Conservation (phyloP, 2,329 filamentous ascomycete genomes). For the Cladosporium sp. region DNA sequence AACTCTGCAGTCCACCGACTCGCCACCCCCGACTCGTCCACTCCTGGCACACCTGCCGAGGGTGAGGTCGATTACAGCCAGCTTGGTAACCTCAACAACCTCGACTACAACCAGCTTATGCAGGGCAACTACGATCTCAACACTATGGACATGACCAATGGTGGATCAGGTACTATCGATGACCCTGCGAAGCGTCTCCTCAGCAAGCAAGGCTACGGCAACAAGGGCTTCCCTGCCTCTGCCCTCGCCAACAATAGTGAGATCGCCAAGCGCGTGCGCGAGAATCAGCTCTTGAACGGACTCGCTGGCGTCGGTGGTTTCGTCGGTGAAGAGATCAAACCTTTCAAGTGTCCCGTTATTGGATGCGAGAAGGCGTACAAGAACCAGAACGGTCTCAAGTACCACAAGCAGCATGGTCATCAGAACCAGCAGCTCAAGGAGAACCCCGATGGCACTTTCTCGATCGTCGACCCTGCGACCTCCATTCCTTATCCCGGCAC, state of each 20-base stretch:
- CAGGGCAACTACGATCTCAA: slow-evolving; percentile 36
- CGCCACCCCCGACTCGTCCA: slow-evolving; percentile 62
- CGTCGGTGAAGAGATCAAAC: slow-evolving; percentile 87
- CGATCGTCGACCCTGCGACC: slow-evolving; percentile 94
- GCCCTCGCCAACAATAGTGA: slow-evolving; percentile 76
- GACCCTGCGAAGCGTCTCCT: slow-evolving; percentile 92
- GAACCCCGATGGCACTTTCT: slow-evolving; percentile 95
- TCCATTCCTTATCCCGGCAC: slow-evolving; percentile 92
- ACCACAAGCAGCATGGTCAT: slow-evolving; percentile 81
- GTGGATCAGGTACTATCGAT: slow-evolving; percentile 61
- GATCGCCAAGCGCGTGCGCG: slow-evolving; percentile 61
- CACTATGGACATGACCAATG: slow-evolving; percentile 49
- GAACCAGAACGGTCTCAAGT: slow-evolving; percentile 98
- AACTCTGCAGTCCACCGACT: slow-evolving; percentile 60
- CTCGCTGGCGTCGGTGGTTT: slow-evolving; percentile 41
- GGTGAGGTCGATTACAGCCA: slow-evolving; percentile 54
- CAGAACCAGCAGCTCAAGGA: slow-evolving; percentile 95
- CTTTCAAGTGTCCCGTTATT: slow-evolving; percentile 95
- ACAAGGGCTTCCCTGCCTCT: slow-evolving; percentile 40
- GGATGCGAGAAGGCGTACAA: slow-evolving; percentile 99
- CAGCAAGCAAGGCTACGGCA: slow-evolving; percentile 66
- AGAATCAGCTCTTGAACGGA: slow-evolving; percentile 60
- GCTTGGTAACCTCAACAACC: slow-evolving; percentile 35
- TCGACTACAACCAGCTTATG: slow-evolving; percentile 34
- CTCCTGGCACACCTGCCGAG: slow-evolving; percentile 66